These are phyloP conservation scores for Middelhovenomyces tepae DNA, from an alignment of 805 yeast species.

Conservation along the genomic window DNA sequence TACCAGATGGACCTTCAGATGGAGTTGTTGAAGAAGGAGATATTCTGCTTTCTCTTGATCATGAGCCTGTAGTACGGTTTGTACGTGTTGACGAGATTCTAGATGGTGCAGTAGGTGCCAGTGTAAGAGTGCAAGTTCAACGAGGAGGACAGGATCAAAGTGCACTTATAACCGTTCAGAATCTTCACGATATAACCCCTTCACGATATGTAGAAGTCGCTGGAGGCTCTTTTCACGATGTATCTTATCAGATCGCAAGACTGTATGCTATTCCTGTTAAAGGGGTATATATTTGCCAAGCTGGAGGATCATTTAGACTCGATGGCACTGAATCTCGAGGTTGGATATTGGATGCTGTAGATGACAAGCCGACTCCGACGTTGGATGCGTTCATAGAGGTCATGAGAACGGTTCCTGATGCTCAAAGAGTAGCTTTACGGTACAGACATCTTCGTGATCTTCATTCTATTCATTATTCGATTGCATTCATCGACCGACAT, in stretches of 20 bases:
- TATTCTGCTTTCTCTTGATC: constrained; percentile 65
- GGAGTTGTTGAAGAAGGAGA: constrained; percentile 75
- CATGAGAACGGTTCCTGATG: constrained; percentile 70
- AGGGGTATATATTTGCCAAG: constrained; percentile 75
- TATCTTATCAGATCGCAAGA: constrained; percentile 87
- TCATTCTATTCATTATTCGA: constrained; percentile 62
- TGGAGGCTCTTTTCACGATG: constrained; percentile 78
- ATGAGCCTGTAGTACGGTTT: constrained; percentile 54
- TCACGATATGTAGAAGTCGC: constrained; percentile 69
- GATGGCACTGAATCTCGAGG: constrained; percentile 48
- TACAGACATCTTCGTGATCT: constrained; percentile 74
- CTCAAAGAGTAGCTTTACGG: constrained; percentile 56
- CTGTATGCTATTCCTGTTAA: constrained; percentile 72
- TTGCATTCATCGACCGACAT: constrained; percentile 71
- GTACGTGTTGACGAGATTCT: constrained; percentile 75
- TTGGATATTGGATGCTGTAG: constrained; percentile 73
- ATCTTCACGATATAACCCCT: constrained; percentile 78
- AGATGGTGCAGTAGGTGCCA: constrained; percentile 59
- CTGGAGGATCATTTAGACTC: constrained; percentile 60
- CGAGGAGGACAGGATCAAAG: constrained; percentile 51
- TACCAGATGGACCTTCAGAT: constrained; percentile 83
- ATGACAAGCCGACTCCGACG: constrained; percentile 65
- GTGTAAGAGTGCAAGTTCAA: constrained; percentile 50
- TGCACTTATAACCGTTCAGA: constrained; percentile 51
- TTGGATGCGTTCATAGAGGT: constrained; percentile 70